phyloP scores from a whole-genome alignment of 2,329 filamentous ascomycete species.

The Neopestalotiopsis clavispora region DNA sequence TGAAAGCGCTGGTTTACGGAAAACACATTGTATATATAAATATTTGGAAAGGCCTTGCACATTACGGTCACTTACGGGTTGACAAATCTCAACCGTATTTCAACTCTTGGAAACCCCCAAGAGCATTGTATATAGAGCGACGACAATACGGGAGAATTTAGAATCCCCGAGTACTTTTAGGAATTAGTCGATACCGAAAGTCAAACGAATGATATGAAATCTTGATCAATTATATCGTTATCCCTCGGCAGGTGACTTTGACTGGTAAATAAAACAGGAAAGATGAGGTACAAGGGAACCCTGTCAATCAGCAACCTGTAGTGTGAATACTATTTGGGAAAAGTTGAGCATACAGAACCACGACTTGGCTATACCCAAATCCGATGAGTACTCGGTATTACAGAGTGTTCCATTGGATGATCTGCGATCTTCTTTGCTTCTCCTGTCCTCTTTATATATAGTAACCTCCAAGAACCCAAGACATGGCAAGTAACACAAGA shows the following conservation, averaged over 20 bases:
- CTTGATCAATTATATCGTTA: neutral
- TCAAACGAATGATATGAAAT: no score
- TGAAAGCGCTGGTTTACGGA: slow-evolving; percentile 3
- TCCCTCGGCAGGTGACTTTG: neutral
- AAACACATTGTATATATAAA: slow-evolving; percentile 10
- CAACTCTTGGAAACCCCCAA: neutral
- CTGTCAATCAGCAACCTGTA: no score
- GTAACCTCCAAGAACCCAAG: neutral
- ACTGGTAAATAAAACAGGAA: no score
- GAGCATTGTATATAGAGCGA: neutral
- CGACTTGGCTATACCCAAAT: no score
- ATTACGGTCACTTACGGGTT: neutral
- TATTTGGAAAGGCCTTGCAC: neutral
- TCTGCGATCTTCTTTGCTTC: no score
- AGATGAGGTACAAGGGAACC: no score
- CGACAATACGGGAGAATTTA: neutral
- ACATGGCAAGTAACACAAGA: neutral
- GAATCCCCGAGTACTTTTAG: neutral
- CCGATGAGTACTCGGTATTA: no score
- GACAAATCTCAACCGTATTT: neutral
- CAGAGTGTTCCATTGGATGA: no score
- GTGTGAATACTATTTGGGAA: no score
- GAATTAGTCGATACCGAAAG: neutral
- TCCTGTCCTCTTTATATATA: no score
- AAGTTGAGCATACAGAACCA: no score